Percentiles rank a stretch among this genome's conserved stretches.
phyloP scores from a whole-genome alignment of 768 basidiomycete genomes.

The Xanthoconium purpureum region DNA sequence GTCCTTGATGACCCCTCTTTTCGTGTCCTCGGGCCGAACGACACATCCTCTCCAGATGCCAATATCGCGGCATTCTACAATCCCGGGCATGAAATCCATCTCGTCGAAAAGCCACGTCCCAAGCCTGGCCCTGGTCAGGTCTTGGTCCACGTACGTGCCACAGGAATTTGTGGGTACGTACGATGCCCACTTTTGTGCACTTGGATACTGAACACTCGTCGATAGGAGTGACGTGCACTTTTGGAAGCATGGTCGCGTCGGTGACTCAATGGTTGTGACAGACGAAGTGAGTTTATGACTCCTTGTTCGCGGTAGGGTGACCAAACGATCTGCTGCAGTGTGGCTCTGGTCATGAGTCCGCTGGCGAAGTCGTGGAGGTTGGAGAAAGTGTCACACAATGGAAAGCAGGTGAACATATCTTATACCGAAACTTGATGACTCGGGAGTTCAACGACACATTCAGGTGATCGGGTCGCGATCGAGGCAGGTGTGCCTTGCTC shows the following conservation, averaged over 20 bases:
- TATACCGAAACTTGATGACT: neutral
- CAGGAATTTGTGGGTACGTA: slow-evolving; percentile 65
- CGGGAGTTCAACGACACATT: neutral
- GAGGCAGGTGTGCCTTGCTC: slow-evolving; percentile 70
- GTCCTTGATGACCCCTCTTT: slow-evolving; percentile 55
- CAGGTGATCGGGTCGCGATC: slow-evolving; percentile 66
- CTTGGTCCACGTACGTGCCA: slow-evolving; percentile 61
- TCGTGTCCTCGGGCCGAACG: slow-evolving; percentile 47
- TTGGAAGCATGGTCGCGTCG: slow-evolving; percentile 68
- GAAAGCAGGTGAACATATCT: slow-evolving; percentile 46
- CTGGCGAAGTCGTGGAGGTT: slow-evolving; percentile 61
- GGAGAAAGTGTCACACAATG: slow-evolving; percentile 65
- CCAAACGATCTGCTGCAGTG: slow-evolving; percentile 37
- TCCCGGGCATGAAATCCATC: slow-evolving; percentile 58
- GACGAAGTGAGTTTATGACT: slow-evolving; percentile 46
- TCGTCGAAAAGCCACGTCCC: slow-evolving; percentile 61
- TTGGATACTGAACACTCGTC: neutral
- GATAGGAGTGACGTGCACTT: slow-evolving; percentile 69
- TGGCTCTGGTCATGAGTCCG: slow-evolving; percentile 69
- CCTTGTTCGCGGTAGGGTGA: neutral
- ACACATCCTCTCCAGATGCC: slow-evolving; percentile 44
- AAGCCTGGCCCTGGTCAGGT: slow-evolving; percentile 65
- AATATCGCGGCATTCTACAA: slow-evolving; percentile 68
- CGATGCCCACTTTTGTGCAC: neutral
- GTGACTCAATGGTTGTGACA: slow-evolving; percentile 67